Conservation (phyloP, 1,284 basidiomycete genomes). For the Puccinia brachypodii region DNA sequence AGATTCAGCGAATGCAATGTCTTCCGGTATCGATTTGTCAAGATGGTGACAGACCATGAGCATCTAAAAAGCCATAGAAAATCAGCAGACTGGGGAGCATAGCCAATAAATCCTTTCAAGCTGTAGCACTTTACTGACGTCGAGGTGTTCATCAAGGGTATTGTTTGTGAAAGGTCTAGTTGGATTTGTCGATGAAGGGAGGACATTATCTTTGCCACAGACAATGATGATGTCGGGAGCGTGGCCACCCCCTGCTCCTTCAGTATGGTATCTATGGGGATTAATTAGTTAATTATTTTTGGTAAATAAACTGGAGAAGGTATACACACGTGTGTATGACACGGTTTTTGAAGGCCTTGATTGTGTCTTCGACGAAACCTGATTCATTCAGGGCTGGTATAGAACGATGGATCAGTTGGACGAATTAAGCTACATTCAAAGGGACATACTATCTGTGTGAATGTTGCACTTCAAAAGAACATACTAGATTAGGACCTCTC, state of each 20-base stretch:
- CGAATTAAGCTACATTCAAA: constrained; percentile 59
- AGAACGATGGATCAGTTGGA: constrained; percentile 14
- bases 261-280: constrained; percentile 73
- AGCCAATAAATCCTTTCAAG: neutral
- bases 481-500: neutral
- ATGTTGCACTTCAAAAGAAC: constrained; percentile 72
- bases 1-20: constrained; percentile 94
- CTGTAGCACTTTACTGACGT: constrained; percentile 64
- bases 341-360: constrained; percentile 81
- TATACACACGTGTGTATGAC: constrained; percentile 78
- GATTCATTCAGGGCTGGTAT: constrained; percentile 51
- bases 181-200: constrained; percentile 98
- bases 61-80: constrained; percentile 66
- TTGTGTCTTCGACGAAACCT: constrained; percentile 66
- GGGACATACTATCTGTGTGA: constrained; percentile 90
- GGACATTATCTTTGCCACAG: constrained; percentile 81
- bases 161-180: constrained; percentile 89
- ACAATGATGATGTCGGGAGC: constrained; percentile 98
- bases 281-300: constrained; percentile 3
- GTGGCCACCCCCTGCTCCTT: constrained; percentile 95
- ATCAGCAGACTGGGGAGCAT: neutral
- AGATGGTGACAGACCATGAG: constrained; percentile 71
- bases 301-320: neutral
- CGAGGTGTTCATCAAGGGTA: constrained; percentile 94
- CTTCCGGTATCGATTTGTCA: constrained; percentile 66